A percentile compares a stretch with the other conserved stretches of the same genome.
phyloP scores from a whole-genome alignment of 495 filamentous ascomycete genomes.

The Xylaria intraflava region DNA sequence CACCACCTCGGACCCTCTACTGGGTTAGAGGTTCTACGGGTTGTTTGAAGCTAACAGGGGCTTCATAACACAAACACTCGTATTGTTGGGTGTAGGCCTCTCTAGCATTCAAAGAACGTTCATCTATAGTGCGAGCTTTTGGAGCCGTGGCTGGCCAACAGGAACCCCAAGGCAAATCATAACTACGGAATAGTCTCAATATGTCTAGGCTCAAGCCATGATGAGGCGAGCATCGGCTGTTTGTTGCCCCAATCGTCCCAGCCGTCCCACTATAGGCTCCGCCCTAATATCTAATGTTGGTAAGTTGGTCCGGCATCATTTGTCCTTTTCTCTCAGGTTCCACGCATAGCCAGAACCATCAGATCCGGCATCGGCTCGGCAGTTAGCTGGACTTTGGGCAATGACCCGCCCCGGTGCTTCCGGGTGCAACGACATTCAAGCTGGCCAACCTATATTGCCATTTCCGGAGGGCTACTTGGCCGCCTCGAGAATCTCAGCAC shows the following conservation, averaged over 20 bases:
- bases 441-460: not conserved
- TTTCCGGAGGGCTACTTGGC: not conserved
- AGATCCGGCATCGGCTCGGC: not conserved
- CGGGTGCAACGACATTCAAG: conserved; percentile 1
- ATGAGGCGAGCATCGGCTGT: too few relatives aligned
- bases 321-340: not conserved
- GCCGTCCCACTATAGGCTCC: too few relatives aligned
- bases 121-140: not conserved
- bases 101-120: not conserved
- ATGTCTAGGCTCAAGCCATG: too few relatives aligned
- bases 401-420: conserved; percentile 4
- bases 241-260: too few relatives aligned
- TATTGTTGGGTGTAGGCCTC: not conserved
- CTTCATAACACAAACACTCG: not conserved
- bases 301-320: not conserved
- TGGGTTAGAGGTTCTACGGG: not conserved
- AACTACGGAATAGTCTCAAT: too few relatives aligned
- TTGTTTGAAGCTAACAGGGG: not conserved
- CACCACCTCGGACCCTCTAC: not conserved
- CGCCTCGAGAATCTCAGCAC: not conserved
- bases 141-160: not conserved
- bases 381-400: conserved; percentile 7
- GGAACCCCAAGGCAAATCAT: not conserved
- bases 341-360: not conserved
- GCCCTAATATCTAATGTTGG: too few relatives aligned